phyloP scores from a whole-genome alignment of 441 rosid species.

The Pelargonium cotyledonis region DNA sequence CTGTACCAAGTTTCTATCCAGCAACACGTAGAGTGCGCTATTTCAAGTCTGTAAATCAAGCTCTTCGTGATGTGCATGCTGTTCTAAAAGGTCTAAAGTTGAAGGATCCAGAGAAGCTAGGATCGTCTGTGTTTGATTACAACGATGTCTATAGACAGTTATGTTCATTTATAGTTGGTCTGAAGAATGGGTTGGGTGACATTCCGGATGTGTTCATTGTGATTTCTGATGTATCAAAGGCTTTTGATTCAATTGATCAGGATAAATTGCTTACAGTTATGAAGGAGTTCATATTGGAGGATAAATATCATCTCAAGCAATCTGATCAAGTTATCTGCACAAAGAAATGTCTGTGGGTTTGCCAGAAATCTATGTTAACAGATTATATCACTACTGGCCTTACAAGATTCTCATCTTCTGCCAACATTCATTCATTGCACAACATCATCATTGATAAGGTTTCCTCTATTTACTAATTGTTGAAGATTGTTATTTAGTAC shows the following conservation, averaged over 20 bases:
- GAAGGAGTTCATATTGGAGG: constrained; percentile 42
- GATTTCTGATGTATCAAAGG: constrained; percentile 76
- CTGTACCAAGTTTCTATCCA: constrained; percentile 15
- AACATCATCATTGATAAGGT: constrained; percentile 28
- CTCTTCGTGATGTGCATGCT: constrained; percentile 62
- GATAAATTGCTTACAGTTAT: constrained; percentile 52
- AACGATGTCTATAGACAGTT: constrained; percentile 68
- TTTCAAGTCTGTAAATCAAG: constrained; percentile 45
- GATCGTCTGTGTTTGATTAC: constrained; percentile 83
- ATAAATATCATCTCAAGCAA: constrained; percentile 41
- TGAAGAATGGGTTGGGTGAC: constrained; percentile 41
- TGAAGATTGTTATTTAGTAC: neutral
- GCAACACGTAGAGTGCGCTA: constrained; percentile 13
- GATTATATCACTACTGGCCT: constrained; percentile 21
- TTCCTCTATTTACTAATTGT: neutral
- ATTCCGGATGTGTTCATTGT: constrained; percentile 53
- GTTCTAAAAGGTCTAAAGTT: constrained; percentile 62
- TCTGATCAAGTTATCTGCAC: constrained; percentile 43
- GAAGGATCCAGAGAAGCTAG: constrained; percentile 62
- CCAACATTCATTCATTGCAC: constrained; percentile 35
- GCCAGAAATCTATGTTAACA: constrained; percentile 28
- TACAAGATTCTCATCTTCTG: constrained; percentile 33
- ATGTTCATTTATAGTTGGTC: constrained; percentile 45
- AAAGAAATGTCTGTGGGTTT: constrained; percentile 43
- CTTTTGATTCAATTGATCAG: constrained; percentile 81